Percentiles rank a stretch among this genome's conserved stretches.
phyloP scores from a whole-genome alignment of 305 asterid species.

The Rubia balearica region DNA sequence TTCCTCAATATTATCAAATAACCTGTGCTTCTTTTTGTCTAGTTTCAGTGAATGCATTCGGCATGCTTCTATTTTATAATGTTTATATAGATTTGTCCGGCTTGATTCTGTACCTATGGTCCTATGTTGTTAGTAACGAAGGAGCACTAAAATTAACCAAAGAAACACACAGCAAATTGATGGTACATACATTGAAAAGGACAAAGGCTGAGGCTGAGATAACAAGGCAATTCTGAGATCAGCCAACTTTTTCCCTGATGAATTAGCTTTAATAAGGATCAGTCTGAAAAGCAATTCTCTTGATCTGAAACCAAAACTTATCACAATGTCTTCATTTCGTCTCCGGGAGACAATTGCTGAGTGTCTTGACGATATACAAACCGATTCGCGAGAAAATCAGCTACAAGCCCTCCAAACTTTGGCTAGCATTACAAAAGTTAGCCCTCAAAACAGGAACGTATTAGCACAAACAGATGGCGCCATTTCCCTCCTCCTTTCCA shows the following conservation, averaged over 20 bases:
- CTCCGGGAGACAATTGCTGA: conserved; percentile 38
- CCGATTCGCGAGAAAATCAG: conserved; percentile 23
- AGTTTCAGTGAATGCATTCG: not conserved
- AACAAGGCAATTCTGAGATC: not conserved
- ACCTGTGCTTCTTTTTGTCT: not conserved
- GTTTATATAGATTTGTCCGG: not conserved
- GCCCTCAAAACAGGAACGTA: conserved; percentile 61
- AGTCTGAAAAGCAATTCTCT: not conserved
- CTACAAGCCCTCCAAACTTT: conserved; percentile 48
- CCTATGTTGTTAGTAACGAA: not conserved
- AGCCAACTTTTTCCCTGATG: not conserved
- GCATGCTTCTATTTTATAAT: not conserved
- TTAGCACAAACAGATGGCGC: conserved; percentile 49
- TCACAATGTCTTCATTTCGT: conserved; percentile 16
- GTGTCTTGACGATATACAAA: conserved; percentile 42
- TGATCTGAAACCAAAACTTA: not conserved
- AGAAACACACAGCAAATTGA: not conserved
- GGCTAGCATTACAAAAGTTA: conserved; percentile 55
- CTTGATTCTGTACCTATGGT: not conserved
- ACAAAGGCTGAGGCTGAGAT: not conserved
- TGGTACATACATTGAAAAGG: not conserved
- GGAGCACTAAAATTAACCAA: not conserved
- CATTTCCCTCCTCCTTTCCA: conserved; percentile 38
- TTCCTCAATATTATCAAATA: not conserved
- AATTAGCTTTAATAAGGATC: not conserved